A percentile compares a stretch with the other conserved stretches of the same genome.
Evolutionary conservation across 1,284 basidiomycete genomes (phyloP).

Genomic region (Xerocomus minutiporus): DNA sequence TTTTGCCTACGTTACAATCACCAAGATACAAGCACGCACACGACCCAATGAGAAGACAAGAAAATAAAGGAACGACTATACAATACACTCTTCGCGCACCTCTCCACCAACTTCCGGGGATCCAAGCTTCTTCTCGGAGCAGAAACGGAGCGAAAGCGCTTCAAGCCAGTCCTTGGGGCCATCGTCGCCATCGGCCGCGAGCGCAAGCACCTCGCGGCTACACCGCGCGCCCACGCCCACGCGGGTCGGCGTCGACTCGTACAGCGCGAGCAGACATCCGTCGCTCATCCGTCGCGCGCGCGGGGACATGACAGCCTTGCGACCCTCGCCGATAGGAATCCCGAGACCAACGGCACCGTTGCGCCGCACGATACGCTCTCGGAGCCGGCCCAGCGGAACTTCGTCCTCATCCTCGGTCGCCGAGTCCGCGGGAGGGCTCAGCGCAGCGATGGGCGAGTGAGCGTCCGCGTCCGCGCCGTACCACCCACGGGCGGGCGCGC

Average conservation of each 20-base stretch:
- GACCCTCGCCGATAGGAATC: not conserved
- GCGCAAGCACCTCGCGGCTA: constrained; percentile 3
- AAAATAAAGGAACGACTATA: not conserved
- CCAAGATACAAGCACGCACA: too few relatives aligned
- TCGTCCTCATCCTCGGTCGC: constrained; percentile 13
- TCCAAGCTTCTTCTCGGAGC: not conserved
- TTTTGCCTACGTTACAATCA: too few relatives aligned
- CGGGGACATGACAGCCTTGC: constrained; percentile 6
- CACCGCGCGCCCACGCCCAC: constrained; percentile 9
- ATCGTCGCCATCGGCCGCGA: constrained; percentile 6
- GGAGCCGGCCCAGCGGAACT: constrained; percentile 15
- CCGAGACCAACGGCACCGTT: not conserved
- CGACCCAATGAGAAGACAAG: not conserved
- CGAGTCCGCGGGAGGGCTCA: constrained; percentile 20
- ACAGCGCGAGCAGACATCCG: constrained; percentile 18
- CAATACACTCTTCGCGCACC: not conserved
- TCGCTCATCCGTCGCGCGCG: constrained; percentile 15
- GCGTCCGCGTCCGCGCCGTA: constrained; percentile 13
- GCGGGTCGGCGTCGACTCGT: constrained; percentile 19
- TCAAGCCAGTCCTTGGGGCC: constrained; percentile 19
- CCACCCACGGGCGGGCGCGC: constrained; percentile 11
- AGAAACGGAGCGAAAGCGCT: constrained; percentile 15
- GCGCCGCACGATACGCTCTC: constrained; percentile 10
- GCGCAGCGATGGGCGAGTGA: constrained; percentile 13
- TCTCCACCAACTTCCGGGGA: not conserved